A percentile compares a stretch with the other conserved stretches of the same genome.
These are phyloP conservation scores for Fusarium sp. DNA, from an alignment of 2,329 filamentous ascomycete genomes.

Conservation along the genomic window DNA sequence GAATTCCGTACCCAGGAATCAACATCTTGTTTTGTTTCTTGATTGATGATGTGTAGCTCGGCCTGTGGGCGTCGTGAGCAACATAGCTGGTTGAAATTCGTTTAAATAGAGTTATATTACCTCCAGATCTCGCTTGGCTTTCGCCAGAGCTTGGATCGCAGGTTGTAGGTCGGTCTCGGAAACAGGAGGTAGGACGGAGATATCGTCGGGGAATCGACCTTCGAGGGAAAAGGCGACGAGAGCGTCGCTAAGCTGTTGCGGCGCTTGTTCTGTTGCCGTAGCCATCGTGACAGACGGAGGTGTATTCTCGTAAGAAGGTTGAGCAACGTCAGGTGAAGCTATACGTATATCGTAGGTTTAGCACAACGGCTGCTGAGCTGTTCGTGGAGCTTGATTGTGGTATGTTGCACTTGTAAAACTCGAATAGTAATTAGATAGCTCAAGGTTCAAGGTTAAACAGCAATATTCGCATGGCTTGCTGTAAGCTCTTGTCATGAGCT, in stretches of 20 bases:
- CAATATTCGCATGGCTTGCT: constrained; percentile 9
- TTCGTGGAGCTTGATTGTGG: neutral
- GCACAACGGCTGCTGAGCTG: neutral
- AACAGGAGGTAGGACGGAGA: constrained; percentile 52
- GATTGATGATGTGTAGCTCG: constrained; percentile 81
- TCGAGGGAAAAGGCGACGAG: constrained; percentile 56
- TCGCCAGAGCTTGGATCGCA: constrained; percentile 54
- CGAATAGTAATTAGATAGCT: neutral
- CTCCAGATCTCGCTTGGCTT: constrained; percentile 54
- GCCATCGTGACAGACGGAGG: constrained; percentile 45
- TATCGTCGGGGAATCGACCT: constrained; percentile 56
- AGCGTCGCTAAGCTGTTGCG: constrained; percentile 54
- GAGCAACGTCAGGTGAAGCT: constrained; percentile 20
- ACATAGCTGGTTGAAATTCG: constrained; percentile 10
- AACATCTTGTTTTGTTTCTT: constrained; percentile 81
- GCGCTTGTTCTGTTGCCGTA: constrained; percentile 38
- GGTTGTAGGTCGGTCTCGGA: constrained; percentile 54
- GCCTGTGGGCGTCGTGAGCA: constrained; percentile 48
- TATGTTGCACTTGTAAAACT: neutral
- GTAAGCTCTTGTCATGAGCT: constrained; percentile 22
- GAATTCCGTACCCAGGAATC: constrained; percentile 89
- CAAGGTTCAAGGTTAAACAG: neutral
- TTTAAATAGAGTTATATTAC: constrained; percentile 43
- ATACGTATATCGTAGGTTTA: constrained; percentile 12
- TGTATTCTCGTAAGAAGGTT: neutral